phyloP scores from a whole-genome alignment of 2,329 filamentous ascomycete species.

The Fusarium humuli region DNA sequence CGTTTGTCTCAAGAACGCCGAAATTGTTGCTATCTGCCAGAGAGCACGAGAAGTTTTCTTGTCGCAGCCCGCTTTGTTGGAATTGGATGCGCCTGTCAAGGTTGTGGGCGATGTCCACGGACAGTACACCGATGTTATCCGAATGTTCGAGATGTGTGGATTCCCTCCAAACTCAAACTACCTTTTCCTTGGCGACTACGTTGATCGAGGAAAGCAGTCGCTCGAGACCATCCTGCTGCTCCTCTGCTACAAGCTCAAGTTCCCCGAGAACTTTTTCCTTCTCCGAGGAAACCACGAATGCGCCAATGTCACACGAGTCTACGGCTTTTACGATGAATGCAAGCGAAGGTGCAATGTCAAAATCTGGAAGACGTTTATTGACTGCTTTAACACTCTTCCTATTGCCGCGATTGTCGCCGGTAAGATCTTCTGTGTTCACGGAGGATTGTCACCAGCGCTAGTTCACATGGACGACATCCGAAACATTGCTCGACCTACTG shows the following conservation, averaged over 20 bases:
- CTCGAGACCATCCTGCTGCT: conserved; percentile 98
- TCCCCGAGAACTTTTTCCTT: conserved; percentile 99
- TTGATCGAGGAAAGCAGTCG: conserved; percentile 98
- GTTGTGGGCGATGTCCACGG: conserved; percentile 99
- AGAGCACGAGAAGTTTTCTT: conserved; percentile 90
- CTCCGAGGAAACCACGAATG: conserved; percentile 99
- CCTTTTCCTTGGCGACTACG: conserved; percentile 98
- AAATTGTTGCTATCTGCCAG: conserved; percentile 93
- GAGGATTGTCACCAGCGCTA: conserved; percentile 90
- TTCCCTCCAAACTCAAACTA: conserved; percentile 99
- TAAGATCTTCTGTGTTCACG: conserved; percentile 99
- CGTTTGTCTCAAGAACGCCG: conserved; percentile 96
- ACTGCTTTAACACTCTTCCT: conserved; percentile 99
- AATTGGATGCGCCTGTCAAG: conserved; percentile 94
- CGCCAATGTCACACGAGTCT: conserved; percentile 98
- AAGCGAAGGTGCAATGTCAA: conserved; percentile 99
- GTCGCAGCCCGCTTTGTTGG: conserved; percentile 89
- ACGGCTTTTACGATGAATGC: conserved; percentile 99
- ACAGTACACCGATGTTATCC: conserved; percentile 97
- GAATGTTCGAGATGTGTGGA: conserved; percentile 97
- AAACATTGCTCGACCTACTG: conserved; percentile 93
- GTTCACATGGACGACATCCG: conserved; percentile 99
- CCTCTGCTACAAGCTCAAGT: conserved; percentile 99
- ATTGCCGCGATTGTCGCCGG: conserved; percentile 99
- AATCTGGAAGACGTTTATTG: conserved; percentile 99